Evolutionary conservation across 306 rosid species (phyloP).

Genomic region (Medicago ruthenica): DNA sequence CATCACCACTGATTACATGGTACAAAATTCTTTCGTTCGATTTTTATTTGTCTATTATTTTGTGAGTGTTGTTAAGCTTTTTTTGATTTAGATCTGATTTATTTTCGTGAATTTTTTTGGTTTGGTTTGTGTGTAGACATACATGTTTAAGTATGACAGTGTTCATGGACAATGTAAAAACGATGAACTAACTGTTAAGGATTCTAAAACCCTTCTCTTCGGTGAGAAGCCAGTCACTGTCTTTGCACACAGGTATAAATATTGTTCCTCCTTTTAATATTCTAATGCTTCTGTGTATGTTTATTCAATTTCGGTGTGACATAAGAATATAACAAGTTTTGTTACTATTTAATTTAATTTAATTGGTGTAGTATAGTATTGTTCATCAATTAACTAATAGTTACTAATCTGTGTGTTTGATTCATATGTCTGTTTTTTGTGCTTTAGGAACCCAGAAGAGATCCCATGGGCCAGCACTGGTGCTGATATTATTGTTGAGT

Average conservation of each 20-base stretch:
- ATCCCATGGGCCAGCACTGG: conserved; percentile 68
- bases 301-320: not conserved
- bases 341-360: too few species aligned
- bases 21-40: not conserved
- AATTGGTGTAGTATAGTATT: not conserved
- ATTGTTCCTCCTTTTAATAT: not conserved
- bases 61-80: not conserved
- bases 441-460: conserved; percentile 68
- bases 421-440: not conserved
- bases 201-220: conserved; percentile 66
- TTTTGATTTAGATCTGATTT: conserved; percentile 4
- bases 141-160: conserved; percentile 82
- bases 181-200: conserved; percentile 56
- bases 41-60: not conserved
- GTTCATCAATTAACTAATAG: too few species aligned
- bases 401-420: not conserved
- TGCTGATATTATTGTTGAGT: conserved; percentile 67
- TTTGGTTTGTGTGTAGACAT: conserved; percentile 50
- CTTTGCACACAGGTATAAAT: conserved; percentile 60
- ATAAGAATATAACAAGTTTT: not conserved
- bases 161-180: conserved; percentile 84
- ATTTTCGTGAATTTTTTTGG: not conserved
- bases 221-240: conserved; percentile 62
- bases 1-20: conserved; percentile 75
- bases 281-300: not conserved